phyloP scores from a whole-genome alignment of 345 rosid species.

The Psidium friedrichsthalianum region DNA sequence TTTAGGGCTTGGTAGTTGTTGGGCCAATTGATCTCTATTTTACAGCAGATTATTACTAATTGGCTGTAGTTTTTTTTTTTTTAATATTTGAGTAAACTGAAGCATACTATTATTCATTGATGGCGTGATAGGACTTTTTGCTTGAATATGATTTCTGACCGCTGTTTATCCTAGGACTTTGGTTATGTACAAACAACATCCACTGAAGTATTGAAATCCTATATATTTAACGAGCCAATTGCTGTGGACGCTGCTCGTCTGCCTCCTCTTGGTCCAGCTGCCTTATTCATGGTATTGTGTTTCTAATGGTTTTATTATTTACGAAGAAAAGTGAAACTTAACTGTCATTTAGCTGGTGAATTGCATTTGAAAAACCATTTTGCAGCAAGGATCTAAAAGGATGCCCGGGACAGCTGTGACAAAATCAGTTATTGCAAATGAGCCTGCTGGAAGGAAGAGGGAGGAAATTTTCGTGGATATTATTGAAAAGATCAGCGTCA shows the following conservation, averaged over 20 bases:
- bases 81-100: background rate
- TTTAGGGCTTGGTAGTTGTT: background rate
- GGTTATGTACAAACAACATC: slow-evolving; percentile 98
- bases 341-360: background rate
- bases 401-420: slow-evolving; percentile 99
- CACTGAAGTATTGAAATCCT: slow-evolving; percentile 87
- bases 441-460: slow-evolving; percentile 92
- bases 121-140: background rate
- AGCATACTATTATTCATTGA: background rate
- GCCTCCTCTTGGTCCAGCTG: slow-evolving; percentile 88
- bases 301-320: background rate
- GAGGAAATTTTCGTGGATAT: slow-evolving; percentile 98
- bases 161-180: slow-evolving; percentile 57
- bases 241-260: slow-evolving; percentile 67
- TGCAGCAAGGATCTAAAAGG: slow-evolving; percentile 93
- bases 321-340: background rate
- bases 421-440: slow-evolving; percentile 94
- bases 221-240: slow-evolving; percentile 91
- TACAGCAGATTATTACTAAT: background rate
- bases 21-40: background rate
- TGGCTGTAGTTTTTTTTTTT: background rate
- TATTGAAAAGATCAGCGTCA: slow-evolving; percentile 96
- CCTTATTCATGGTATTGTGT: slow-evolving; percentile 69
- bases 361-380: background rate
- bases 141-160: background rate